A percentile compares a stretch with the other conserved stretches of the same genome.
These are phyloP conservation scores for Ballota nigra DNA, from an alignment of 257 asterid species.

Conservation along the genomic window DNA sequence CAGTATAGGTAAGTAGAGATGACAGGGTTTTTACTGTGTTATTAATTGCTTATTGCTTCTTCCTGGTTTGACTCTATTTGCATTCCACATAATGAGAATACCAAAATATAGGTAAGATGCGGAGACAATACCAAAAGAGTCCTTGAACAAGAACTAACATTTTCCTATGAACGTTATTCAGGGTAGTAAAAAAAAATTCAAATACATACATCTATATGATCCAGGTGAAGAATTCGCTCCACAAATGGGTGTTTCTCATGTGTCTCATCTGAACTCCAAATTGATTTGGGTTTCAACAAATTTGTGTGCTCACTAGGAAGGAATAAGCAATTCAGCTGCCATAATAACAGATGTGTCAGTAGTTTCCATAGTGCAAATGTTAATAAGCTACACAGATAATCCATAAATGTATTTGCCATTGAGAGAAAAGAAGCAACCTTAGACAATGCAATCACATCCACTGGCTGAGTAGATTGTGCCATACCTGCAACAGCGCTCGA, in stretches of 20 bases:
- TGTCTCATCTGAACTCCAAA: slow-evolving; percentile 77
- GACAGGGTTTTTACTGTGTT: background rate
- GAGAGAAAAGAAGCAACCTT: slow-evolving; percentile 48
- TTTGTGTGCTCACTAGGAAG: slow-evolving; percentile 65
- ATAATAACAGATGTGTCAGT: slow-evolving; percentile 24
- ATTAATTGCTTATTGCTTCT: background rate
- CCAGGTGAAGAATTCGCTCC: slow-evolving; percentile 80
- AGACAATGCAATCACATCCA: slow-evolving; percentile 78
- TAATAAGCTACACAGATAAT: background rate
- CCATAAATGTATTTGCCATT: background rate
- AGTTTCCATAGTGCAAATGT: slow-evolving; percentile 16
- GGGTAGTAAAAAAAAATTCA: too few relatives aligned
- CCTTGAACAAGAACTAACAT: slow-evolving; percentile 7
- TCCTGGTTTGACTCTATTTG: background rate
- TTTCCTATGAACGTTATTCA: background rate
- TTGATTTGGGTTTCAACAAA: slow-evolving; percentile 69
- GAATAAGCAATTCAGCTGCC: slow-evolving; percentile 87
- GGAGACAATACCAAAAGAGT: slow-evolving; percentile 4
- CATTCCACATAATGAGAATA: background rate
- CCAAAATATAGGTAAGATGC: background rate
- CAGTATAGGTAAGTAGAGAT: background rate
- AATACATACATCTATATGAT: slow-evolving; percentile 72
- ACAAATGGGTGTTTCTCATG: slow-evolving; percentile 60
- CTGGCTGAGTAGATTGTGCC: slow-evolving; percentile 51
- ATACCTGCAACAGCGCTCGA: slow-evolving; percentile 55